Conservation (phyloP, 345 rosid species). For the Moricandia arvensis region DNA sequence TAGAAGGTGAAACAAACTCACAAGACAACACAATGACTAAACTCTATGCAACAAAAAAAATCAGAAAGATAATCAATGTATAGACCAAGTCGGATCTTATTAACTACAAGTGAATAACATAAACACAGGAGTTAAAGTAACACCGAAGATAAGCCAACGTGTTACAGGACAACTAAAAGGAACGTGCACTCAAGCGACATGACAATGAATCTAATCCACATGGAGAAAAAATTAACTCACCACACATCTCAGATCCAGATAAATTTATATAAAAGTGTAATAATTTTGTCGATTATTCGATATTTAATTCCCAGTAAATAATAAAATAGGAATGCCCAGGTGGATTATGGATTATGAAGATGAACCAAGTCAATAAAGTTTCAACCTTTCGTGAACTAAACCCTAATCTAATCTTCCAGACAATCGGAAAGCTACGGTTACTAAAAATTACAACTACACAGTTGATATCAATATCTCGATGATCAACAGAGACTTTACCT, state of each 20-base stretch:
- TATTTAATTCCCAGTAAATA: too few species aligned
- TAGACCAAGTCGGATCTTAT: too few species aligned
- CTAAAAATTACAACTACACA: too few species aligned
- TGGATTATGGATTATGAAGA: too few species aligned
- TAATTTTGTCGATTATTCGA: too few species aligned
- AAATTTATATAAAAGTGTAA: slow-evolving; percentile 4
- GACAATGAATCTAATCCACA: slow-evolving; percentile 19
- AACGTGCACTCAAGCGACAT: slow-evolving; percentile 30
- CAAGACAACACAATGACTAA: slow-evolving; percentile 22
- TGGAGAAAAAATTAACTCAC: neutral
- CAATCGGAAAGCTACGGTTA: neutral
- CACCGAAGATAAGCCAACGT: slow-evolving; percentile 3
- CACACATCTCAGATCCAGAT: slow-evolving; percentile 21
- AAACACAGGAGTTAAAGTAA: too few species aligned
- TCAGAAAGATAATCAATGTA: neutral
- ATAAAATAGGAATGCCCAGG: neutral
- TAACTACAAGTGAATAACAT: too few species aligned
- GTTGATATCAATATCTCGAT: too few species aligned
- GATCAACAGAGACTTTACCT: slow-evolving; percentile 10
- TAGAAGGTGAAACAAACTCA: neutral
- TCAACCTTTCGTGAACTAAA: neutral
- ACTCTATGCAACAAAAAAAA: slow-evolving; percentile 8
- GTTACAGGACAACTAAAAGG: slow-evolving; percentile 24
- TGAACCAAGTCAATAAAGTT: slow-evolving; percentile 12
- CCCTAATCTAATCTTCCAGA: too few species aligned